These are phyloP conservation scores for Talaromyces amestolkiae DNA, from an alignment of 2,329 filamentous ascomycete species.

Conservation along the genomic window DNA sequence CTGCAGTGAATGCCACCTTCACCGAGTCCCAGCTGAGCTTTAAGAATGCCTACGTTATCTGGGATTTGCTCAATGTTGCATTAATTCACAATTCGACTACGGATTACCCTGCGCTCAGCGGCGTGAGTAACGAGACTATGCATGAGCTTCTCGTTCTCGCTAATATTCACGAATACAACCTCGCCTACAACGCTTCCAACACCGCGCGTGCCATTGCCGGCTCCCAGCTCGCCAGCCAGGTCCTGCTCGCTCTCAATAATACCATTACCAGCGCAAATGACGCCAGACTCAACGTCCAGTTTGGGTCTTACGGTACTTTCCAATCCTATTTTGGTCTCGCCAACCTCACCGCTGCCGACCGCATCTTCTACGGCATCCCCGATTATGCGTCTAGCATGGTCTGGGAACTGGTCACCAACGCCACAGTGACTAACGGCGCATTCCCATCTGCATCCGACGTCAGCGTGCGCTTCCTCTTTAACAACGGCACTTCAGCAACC, in stretches of 20 bases:
- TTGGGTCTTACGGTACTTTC: slow-evolving; percentile 62
- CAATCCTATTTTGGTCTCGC: slow-evolving; percentile 61
- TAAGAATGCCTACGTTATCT: slow-evolving; percentile 65
- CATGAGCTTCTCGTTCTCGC: slow-evolving; percentile 68
- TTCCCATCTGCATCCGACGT: slow-evolving; percentile 49
- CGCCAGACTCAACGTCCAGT: slow-evolving; percentile 52
- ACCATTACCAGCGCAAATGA: slow-evolving; percentile 36
- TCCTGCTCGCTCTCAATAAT: slow-evolving; percentile 49
- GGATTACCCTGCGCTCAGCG: slow-evolving; percentile 57
- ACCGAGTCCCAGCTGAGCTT: slow-evolving; percentile 49
- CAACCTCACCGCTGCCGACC: slow-evolving; percentile 49
- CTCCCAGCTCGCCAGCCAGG: slow-evolving; percentile 64
- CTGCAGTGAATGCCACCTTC: slow-evolving; percentile 55
- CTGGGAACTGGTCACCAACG: slow-evolving; percentile 66
- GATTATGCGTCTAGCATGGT: slow-evolving; percentile 80
- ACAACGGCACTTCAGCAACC: slow-evolving; percentile 57
- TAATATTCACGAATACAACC: slow-evolving; percentile 74
- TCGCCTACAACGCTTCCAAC: slow-evolving; percentile 69
- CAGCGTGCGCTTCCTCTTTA: slow-evolving; percentile 61
- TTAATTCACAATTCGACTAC: slow-evolving; percentile 58
- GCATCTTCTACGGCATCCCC: slow-evolving; percentile 70
- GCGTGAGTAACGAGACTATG: slow-evolving; percentile 61
- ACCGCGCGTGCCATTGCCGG: slow-evolving; percentile 53
- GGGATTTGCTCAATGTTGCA: slow-evolving; percentile 62
- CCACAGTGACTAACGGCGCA: slow-evolving; percentile 30